Evolutionary conservation across 305 asterid species (phyloP).

Genomic region (Stenogyne calaminthoides): DNA sequence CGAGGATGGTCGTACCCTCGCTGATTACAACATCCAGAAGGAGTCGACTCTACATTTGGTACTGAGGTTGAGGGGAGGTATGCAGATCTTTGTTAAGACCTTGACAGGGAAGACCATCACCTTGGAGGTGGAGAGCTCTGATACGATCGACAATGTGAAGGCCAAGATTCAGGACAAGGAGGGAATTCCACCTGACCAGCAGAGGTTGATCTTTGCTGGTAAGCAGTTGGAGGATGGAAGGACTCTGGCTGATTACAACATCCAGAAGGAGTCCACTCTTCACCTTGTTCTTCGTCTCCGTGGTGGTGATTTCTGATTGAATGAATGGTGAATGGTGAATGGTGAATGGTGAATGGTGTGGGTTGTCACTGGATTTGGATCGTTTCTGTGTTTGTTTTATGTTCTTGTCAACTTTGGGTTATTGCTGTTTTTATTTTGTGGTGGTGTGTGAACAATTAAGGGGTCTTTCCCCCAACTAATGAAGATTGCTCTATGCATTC

Average conservation of each 20-base stretch:
- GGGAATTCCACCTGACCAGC: conserved; percentile 45
- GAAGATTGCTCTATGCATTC: too few relatives aligned
- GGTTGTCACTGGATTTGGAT: too few relatives aligned
- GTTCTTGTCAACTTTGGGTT: background rate
- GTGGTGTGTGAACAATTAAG: background rate
- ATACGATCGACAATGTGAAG: conserved; percentile 35
- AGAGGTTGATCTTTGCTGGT: conserved; percentile 46
- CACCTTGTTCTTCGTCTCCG: background rate
- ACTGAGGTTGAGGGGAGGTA: conserved; percentile 37
- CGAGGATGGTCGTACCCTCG: conserved; percentile 41
- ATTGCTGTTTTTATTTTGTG: background rate
- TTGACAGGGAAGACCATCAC: conserved; percentile 42
- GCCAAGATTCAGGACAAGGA: conserved; percentile 47
- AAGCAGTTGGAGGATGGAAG: conserved; percentile 46
- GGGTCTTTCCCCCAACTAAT: background rate
- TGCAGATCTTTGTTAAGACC: conserved; percentile 45
- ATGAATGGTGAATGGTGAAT: background rate
- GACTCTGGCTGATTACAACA: conserved; percentile 39
- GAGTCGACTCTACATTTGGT: conserved; percentile 41
- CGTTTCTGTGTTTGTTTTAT: background rate
- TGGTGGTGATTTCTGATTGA: background rate
- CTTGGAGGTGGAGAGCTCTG: conserved; percentile 40
- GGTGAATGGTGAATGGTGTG: conserved; percentile 13
- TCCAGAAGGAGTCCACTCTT: background rate
- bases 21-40: conserved; percentile 42